Conservation (phyloP, 2,329 filamentous ascomycete species). For the Colletotrichum higginsianum region DNA sequence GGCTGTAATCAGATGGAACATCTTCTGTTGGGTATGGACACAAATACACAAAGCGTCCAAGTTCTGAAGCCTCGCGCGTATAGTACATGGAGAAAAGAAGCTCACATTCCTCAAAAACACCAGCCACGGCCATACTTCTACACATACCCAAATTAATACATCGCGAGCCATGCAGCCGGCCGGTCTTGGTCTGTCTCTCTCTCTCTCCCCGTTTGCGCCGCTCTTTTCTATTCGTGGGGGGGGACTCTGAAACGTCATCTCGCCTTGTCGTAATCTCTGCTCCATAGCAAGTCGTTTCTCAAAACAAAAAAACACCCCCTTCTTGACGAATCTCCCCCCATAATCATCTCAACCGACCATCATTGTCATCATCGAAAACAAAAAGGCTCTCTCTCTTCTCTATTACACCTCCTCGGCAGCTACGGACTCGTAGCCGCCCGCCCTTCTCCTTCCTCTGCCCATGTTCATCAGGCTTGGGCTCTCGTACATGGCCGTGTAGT, state of each 20-base stretch:
- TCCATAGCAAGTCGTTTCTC: conserved; percentile 14
- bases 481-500: conserved; percentile 94
- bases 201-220: conserved; percentile 20
- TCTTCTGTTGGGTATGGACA: too few species aligned
- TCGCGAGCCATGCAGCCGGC: conserved; percentile 27
- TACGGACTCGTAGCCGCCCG: conserved; percentile 75
- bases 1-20: too few species aligned
- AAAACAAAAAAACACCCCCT: conserved; percentile 1
- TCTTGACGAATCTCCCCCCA: neutral
- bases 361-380: neutral
- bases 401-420: conserved; percentile 68
- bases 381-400: neutral
- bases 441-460: conserved; percentile 61
- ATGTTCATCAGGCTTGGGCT: conserved; percentile 78
- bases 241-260: conserved; percentile 19
- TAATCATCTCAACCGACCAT: conserved; percentile 4
- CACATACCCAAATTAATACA: conserved; percentile 38
- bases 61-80: neutral
- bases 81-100: neutral
- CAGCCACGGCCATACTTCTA: conserved; percentile 31
- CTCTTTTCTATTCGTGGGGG: conserved; percentile 16
- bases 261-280: conserved; percentile 22
- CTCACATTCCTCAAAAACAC: conserved; percentile 2
- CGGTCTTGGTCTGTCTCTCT: conserved; percentile 10
- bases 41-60: neutral